Percentiles rank a stretch among this genome's conserved stretches.
Conservation (phyloP, 331 rosid genomes). For the Malus hybrid region DNA sequence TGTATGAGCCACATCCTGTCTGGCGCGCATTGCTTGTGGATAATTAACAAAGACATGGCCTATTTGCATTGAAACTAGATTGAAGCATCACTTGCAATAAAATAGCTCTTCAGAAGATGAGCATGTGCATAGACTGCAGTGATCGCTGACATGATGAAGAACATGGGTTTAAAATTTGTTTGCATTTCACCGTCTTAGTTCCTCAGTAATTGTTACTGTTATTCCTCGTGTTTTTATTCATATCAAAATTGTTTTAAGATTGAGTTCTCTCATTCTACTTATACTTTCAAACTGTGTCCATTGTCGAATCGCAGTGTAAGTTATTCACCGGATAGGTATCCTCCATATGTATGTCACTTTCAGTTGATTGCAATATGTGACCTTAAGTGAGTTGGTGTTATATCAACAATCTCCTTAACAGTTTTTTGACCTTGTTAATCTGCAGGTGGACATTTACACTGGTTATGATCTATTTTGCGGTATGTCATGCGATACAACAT, state of each 20-base stretch:
- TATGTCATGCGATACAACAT: conserved; percentile 18
- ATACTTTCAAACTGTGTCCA: no score
- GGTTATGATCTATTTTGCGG: conserved; percentile 61
- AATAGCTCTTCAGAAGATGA: no score
- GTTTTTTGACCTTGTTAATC: not conserved
- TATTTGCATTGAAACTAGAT: not conserved
- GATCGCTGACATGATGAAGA: no score
- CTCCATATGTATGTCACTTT: not conserved
- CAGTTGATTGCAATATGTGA: not conserved
- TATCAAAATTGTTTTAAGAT: no score
- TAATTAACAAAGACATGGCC: not conserved
- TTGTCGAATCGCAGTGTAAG: no score
- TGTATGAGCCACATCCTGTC: not conserved
- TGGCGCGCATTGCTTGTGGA: not conserved
- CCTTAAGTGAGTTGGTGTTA: not conserved
- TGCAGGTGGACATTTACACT: conserved; percentile 79
- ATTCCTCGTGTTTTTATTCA: no score
- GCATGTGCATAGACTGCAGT: no score
- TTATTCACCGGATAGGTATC: not conserved
- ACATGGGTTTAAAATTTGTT: no score
- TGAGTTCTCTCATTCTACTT: no score
- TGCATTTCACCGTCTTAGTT: no score
- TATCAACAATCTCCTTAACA: not conserved
- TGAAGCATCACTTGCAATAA: not conserved
- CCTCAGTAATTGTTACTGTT: no score